These are phyloP conservation scores for Solanum hybrid DNA, from an alignment of 305 asterid genomes.

Conservation along the genomic window DNA sequence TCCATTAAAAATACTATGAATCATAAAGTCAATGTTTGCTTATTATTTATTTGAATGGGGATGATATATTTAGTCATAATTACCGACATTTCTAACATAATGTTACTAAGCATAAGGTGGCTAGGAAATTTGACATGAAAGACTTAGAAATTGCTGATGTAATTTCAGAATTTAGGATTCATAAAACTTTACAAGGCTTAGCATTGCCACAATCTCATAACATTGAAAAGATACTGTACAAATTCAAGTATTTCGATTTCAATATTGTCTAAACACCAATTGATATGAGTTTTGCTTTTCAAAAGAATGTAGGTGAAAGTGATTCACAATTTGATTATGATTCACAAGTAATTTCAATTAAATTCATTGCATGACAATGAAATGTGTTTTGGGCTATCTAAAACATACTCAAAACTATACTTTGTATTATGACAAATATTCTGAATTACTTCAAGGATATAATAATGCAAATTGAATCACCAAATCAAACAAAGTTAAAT, in stretches of 20 bases:
- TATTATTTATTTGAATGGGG: not conserved
- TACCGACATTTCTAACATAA: not conserved
- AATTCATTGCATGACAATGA: not conserved
- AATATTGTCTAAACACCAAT: not conserved
- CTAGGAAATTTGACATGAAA: not conserved
- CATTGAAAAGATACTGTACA: not conserved
- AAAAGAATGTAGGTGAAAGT: not conserved
- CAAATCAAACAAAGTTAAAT: not conserved
- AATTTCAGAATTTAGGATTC: not conserved
- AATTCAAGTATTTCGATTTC: no score
- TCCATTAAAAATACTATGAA: not conserved
- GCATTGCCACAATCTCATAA: not conserved
- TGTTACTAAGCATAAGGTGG: not conserved
- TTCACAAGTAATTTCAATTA: not conserved
- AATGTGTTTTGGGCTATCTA: not conserved
- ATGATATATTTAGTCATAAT: not conserved
- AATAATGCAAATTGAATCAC: not conserved
- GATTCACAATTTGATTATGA: not conserved
- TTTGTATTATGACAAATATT: no score
- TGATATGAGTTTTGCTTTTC: not conserved
- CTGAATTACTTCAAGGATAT: not conserved
- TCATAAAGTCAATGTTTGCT: not conserved
- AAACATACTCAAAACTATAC: not conserved
- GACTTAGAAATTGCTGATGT: not conserved
- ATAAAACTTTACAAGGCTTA: not conserved